phyloP scores from a whole-genome alignment of 129 eudicot species.

The Centella asiatica region DNA sequence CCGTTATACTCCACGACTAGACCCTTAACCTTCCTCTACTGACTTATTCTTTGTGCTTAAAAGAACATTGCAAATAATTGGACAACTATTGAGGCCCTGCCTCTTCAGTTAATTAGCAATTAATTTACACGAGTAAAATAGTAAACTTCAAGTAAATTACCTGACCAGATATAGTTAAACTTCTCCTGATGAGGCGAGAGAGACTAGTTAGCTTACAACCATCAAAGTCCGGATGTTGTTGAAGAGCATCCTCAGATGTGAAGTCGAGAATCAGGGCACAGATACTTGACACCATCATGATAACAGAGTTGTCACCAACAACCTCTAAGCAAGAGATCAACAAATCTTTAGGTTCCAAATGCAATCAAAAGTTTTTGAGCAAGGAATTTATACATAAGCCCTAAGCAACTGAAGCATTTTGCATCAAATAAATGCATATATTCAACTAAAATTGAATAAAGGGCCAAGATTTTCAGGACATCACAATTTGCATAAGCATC shows the following conservation, averaged over 20 bases:
- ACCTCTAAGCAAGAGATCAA: constrained; percentile 28
- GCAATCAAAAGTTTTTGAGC: neutral
- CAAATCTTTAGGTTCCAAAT: constrained; percentile 6
- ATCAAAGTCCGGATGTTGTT: constrained; percentile 40
- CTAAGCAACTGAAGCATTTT: too few relatives aligned
- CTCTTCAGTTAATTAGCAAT: neutral
- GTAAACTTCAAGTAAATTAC: constrained; percentile 27
- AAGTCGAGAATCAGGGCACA: constrained; percentile 61
- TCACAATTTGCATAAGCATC: too few relatives aligned
- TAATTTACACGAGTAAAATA: constrained; percentile 4
- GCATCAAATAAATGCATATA: too few relatives aligned
- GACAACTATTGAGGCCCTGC: too few relatives aligned
- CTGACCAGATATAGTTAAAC: constrained; percentile 45
- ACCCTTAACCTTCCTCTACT: too few relatives aligned
- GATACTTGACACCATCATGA: constrained; percentile 93
- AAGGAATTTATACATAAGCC: too few relatives aligned
- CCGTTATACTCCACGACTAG: too few relatives aligned
- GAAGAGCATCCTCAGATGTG: constrained; percentile 64
- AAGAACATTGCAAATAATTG: too few relatives aligned
- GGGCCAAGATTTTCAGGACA: too few relatives aligned
- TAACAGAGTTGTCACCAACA: constrained; percentile 31
- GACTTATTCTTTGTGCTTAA: too few relatives aligned
- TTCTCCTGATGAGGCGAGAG: constrained; percentile 54
- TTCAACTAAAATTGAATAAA: too few relatives aligned
- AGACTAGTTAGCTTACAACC: constrained; percentile 24